Evolutionary conservation across 768 basidiomycete species (phyloP).

Genomic region (Lentinula edodes): DNA sequence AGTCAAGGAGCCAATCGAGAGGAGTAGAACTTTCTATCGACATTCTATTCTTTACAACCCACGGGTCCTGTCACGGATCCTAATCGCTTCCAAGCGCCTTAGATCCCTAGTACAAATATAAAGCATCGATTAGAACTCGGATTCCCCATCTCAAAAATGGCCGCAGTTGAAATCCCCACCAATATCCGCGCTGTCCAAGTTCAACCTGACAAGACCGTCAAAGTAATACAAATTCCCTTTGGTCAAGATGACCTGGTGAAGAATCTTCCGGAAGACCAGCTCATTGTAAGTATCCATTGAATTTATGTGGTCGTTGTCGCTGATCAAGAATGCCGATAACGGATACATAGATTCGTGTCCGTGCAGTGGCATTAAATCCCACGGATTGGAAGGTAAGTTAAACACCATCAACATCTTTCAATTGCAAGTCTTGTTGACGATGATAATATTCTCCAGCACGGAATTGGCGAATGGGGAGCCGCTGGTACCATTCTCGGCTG

Average conservation of each 20-base stretch:
- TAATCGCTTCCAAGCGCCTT: not conserved
- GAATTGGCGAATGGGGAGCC: constrained; percentile 1
- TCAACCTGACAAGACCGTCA: not conserved
- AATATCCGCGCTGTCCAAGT: not conserved
- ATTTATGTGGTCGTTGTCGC: not conserved
- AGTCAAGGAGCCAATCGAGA: not conserved
- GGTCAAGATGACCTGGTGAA: constrained; percentile 2
- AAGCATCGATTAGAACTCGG: not conserved
- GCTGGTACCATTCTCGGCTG: constrained; percentile 2
- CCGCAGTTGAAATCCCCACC: not conserved
- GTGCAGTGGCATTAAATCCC: constrained; percentile 3
- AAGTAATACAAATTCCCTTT: constrained; percentile 2
- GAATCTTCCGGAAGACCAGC: not conserved
- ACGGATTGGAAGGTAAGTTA: constrained; percentile 3
- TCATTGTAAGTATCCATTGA: not conserved
- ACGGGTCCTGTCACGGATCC: not conserved
- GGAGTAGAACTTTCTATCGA: not conserved
- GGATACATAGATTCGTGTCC: constrained; percentile 2
- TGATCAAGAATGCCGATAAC: not conserved
- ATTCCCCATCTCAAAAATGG: not conserved
- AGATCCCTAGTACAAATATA: not conserved
- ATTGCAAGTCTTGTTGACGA: not conserved
- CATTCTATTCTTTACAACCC: not conserved
- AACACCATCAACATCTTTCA: not conserved
- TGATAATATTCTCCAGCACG: not conserved